Evolutionary conservation across 352 stramenopile species (phyloP), one percentile per base, ranked within the genome.

Genomic region (Phytophthora cactorum): DNA sequence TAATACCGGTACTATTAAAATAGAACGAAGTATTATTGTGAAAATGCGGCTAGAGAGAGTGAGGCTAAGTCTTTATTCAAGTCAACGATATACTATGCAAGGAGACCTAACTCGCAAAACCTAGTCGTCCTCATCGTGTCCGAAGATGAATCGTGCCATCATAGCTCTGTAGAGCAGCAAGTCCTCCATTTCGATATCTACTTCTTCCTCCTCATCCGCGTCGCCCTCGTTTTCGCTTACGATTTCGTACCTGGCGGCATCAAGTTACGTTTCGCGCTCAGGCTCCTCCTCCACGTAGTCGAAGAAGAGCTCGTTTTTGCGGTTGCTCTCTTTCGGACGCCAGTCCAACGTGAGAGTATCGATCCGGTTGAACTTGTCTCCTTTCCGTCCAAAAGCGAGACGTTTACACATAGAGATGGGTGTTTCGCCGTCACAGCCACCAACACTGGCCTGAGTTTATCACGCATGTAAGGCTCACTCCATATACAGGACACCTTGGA

Each of bases 361-460:
- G 17, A 50, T 50, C 14, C 44, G 22, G 17, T 50, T 50, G 17
- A 31, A 31, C 15, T 32, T 29, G 44, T 31, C 44, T 27, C 17
- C 17, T 32, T 28, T 1, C 1, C 44, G 44, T 15, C 44, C 44
- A 31, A 50, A 3, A 50, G 8, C 22, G 44, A 50, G 2, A 50
- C 22, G 17, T 11, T 50, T 10, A 50, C 17, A 7, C 7, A 1
- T 31, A 31, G 9, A 7, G 44, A 50, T n/a, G 17, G 44, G 22
- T 50, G 44, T 50, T 50, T 50, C 17, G 2, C 44, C 22, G n/a
- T 50, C 22, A 50, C 44, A 32, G 44, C 44, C 7, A 32, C 17
- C 15, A 50, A 3, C 44, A 50, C 14, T 50, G 44, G 44, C 17
- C 44, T 50, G 17, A 52, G 46, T 22, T 52, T 22, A 22, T 52